Evolutionary conservation across 2,329 filamentous ascomycete species (phyloP), one percentile per base, ranked within the genome.

Genomic region (Rachicladosporium sp.): DNA sequence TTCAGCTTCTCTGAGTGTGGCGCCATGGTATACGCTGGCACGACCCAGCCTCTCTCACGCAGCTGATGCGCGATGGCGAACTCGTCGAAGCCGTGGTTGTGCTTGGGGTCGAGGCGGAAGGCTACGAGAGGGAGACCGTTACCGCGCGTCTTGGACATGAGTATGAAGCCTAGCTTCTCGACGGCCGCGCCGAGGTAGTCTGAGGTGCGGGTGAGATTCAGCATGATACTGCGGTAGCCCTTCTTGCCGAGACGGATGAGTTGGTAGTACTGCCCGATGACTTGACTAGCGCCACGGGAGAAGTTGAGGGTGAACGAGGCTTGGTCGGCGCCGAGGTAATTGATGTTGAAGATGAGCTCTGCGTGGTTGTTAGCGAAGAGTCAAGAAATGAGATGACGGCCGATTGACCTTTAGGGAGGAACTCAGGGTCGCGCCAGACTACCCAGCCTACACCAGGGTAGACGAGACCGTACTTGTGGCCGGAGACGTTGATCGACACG

Each of bases 281-380:
- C 84, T 59, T 95, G 88, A 4, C 82, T 86, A 8, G 89, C 89
- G 41, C 88, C 88, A 62, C 93, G 93, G 57, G 84, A 93, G 70
- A 96, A 96, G 71, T 96, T 96, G 43, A 96, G 77, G 0, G 89
- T 95, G 67, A 95, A 95, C 3, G 86, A 94, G 2, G 87, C 82
- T 61, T 96, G 89, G 57, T 95, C 86, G 9, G 89, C 88, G 37
- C 89, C 89, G 4, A 95, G 80, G 66, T 96, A 96, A 72, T 95
- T 95, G 74, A 96, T 95, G 72, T 94, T 95, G 76, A 96, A 96
- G 53, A 96, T 86, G 15, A 95, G 78, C 55, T 95, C 88, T 58
- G 45, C 11, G n/a, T 6, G 8, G 88, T 11, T n/a, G 19, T 33
- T 8, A 37, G 9, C 34, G 7, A 11, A 11, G n/a, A 21, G 37